Percentiles rank a stretch among this genome's conserved stretches.
Evolutionary conservation across 352 stramenopile genomes (phyloP).

Genomic region (Globisporangium radiosum): DNA sequence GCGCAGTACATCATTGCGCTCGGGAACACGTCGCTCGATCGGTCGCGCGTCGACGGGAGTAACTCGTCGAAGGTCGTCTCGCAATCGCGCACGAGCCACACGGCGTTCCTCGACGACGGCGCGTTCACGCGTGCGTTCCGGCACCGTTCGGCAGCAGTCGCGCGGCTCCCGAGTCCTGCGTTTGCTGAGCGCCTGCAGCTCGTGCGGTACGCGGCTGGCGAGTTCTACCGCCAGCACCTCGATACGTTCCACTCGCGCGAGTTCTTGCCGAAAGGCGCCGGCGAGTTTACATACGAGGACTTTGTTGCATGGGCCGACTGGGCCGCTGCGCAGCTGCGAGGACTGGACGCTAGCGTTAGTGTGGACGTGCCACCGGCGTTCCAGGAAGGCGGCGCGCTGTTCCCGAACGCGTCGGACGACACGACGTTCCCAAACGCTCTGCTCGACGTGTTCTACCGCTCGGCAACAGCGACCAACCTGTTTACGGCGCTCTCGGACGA

Average conservation of each 20-base stretch:
- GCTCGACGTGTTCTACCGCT: conserved; percentile 50
- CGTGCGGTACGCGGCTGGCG: conserved; percentile 66
- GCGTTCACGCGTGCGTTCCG: conserved; percentile 72
- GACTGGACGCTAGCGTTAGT: conserved; percentile 25
- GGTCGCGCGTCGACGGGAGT: conserved; percentile 62
- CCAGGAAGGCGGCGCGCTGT: conserved; percentile 45
- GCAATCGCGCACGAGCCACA: conserved; percentile 71
- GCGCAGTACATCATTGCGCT: conserved; percentile 51
- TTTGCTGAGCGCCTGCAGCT: conserved; percentile 71
- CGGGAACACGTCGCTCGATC: conserved; percentile 40
- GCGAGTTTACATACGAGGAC: conserved; percentile 39
- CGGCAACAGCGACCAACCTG: conserved; percentile 44
- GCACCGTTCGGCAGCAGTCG: conserved; percentile 46
- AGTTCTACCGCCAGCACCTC: conserved; percentile 80
- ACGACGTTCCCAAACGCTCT: conserved; percentile 57
- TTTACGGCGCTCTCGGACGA: conserved; percentile 55
- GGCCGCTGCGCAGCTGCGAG: conserved; percentile 41
- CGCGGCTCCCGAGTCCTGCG: conserved; percentile 59
- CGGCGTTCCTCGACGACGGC: conserved; percentile 60
- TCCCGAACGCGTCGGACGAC: conserved; percentile 46
- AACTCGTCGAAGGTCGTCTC: conserved; percentile 61
- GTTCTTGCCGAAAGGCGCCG: conserved; percentile 46
- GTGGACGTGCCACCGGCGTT: conserved; percentile 41
- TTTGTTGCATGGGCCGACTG: conserved; percentile 64
- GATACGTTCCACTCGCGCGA: conserved; percentile 77